phyloP scores from a whole-genome alignment of 768 basidiomycete species.

The Tricholoma flavovirens region DNA sequence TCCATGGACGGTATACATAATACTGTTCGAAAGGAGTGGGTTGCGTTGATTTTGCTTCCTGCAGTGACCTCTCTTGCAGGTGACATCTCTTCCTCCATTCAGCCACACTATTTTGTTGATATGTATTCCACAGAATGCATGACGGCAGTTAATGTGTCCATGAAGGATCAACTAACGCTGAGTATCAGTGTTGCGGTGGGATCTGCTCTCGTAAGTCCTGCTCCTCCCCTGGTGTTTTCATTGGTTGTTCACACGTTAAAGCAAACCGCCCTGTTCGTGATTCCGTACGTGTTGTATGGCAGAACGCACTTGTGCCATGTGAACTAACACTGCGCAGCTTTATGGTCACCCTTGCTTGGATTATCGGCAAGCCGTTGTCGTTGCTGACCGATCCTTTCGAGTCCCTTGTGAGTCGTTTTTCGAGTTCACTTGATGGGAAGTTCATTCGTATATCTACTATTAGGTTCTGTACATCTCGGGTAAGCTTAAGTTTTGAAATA shows the following conservation, averaged over 20 bases:
- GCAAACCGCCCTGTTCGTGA: constrained; percentile 83
- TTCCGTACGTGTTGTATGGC: constrained; percentile 50
- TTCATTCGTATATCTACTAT: neutral
- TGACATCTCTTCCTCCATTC: constrained; percentile 16
- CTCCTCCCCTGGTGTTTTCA: too few relatives aligned
- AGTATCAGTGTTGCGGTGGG: constrained; percentile 89
- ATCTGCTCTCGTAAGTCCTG: constrained; percentile 68
- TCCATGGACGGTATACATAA: constrained; percentile 75
- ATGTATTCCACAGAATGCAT: constrained; percentile 60
- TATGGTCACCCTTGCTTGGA: constrained; percentile 76
- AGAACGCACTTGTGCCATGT: too few relatives aligned
- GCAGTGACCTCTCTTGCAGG: constrained; percentile 81
- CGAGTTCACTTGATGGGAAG: neutral
- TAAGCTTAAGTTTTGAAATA: constrained; percentile 15
- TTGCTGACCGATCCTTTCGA: constrained; percentile 89
- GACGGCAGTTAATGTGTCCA: constrained; percentile 83
- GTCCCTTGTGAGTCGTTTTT: constrained; percentile 45
- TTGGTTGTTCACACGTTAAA: constrained; percentile 20
- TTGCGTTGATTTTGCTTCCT: constrained; percentile 84
- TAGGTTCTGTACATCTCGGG: constrained; percentile 40
- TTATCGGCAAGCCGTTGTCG: constrained; percentile 70
- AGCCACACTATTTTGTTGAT: neutral
- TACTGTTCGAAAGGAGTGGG: constrained; percentile 79
- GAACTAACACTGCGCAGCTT: constrained; percentile 36
- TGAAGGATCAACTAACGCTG: constrained; percentile 84